phyloP scores from a whole-genome alignment of 1,284 basidiomycete genomes.

The Cutaneotrichosporon sp. region DNA sequence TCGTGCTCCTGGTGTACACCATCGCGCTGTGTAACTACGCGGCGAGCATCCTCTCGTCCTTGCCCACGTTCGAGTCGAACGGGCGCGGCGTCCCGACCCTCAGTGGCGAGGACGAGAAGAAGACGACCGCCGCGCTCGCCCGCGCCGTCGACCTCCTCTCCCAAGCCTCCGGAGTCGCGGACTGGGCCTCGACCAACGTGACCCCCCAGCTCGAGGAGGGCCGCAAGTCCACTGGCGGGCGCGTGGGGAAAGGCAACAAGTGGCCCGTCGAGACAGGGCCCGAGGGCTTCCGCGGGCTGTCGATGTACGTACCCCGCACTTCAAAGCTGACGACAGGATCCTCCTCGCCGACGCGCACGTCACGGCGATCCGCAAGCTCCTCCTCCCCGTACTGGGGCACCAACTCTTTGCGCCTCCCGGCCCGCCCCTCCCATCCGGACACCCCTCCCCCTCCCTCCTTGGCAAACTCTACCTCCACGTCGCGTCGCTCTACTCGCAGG shows the following conservation, averaged over 20 bases:
- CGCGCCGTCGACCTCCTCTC: constrained; percentile 80
- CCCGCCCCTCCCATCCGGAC: constrained; percentile 87
- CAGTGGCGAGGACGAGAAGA: constrained; percentile 72
- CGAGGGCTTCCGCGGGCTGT: constrained; percentile 73
- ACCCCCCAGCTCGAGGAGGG: constrained; percentile 59
- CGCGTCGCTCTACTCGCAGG: constrained; percentile 71
- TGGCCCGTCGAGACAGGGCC: constrained; percentile 74
- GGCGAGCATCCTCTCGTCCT: constrained; percentile 65
- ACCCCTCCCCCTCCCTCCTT: constrained; percentile 85
- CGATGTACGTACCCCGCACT: constrained; percentile 67
- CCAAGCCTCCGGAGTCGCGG: constrained; percentile 78
- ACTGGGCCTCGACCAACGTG: constrained; percentile 68
- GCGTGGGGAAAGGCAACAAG: constrained; percentile 35
- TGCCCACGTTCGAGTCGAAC: constrained; percentile 52
- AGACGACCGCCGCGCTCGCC: constrained; percentile 79
- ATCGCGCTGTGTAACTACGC: constrained; percentile 85
- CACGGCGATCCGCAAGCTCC: constrained; percentile 85
- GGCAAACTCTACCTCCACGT: constrained; percentile 93
- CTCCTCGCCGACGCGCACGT: constrained; percentile 89
- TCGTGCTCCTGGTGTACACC: constrained; percentile 76
- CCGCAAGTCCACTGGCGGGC: constrained; percentile 42
- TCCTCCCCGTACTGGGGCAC: constrained; percentile 80
- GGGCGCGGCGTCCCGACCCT: constrained; percentile 59
- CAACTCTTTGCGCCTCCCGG: constrained; percentile 75
- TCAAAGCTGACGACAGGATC: constrained; percentile 60